Conservation (phyloP, 208 protist species). For the Trypanosoma mega region DNA sequence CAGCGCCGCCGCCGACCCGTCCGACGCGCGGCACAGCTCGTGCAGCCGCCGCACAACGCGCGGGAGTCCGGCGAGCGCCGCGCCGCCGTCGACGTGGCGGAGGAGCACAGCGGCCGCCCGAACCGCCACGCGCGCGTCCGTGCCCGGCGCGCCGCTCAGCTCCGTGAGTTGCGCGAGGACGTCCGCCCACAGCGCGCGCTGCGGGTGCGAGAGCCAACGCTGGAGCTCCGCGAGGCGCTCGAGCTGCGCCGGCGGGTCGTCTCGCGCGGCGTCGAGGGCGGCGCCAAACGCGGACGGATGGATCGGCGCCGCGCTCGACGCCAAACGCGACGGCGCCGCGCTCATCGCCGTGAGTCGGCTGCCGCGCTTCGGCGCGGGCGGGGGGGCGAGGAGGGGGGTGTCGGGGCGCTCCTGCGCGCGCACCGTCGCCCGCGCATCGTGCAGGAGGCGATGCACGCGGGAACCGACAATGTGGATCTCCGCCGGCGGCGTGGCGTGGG, state of each 20-base stretch:
- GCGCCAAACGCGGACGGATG: constrained; percentile 23
- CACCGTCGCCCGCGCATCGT: constrained; percentile 58
- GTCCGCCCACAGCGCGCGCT: constrained; percentile 32
- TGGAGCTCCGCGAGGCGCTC: constrained; percentile 33
- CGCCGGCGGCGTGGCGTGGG: neutral
- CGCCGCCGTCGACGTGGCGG: constrained; percentile 5
- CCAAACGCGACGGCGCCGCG: neutral
- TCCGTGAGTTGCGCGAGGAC: constrained; percentile 21
- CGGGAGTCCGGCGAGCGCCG: constrained; percentile 15
- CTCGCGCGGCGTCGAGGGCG: constrained; percentile 23
- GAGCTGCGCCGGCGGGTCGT: constrained; percentile 20
- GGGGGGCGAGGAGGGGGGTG: constrained; percentile 37
- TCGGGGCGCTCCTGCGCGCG: constrained; percentile 45
- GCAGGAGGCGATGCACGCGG: constrained; percentile 51
- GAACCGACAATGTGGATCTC: constrained; percentile 33
- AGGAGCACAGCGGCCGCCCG: constrained; percentile 21
- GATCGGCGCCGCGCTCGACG: constrained; percentile 4
- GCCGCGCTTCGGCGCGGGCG: constrained; percentile 30
- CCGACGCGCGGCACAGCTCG: constrained; percentile 20
- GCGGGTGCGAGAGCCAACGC: constrained; percentile 41
- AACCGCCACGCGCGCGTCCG: constrained; percentile 17
- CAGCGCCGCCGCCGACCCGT: constrained; percentile 27
- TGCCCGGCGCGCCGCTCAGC: constrained; percentile 1
- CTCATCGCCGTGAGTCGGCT: constrained; percentile 18
- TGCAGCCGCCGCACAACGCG: constrained; percentile 26